Evolutionary conservation across 768 basidiomycete species (phyloP).

Genomic region (Tylopilus vinaceipallidus): DNA sequence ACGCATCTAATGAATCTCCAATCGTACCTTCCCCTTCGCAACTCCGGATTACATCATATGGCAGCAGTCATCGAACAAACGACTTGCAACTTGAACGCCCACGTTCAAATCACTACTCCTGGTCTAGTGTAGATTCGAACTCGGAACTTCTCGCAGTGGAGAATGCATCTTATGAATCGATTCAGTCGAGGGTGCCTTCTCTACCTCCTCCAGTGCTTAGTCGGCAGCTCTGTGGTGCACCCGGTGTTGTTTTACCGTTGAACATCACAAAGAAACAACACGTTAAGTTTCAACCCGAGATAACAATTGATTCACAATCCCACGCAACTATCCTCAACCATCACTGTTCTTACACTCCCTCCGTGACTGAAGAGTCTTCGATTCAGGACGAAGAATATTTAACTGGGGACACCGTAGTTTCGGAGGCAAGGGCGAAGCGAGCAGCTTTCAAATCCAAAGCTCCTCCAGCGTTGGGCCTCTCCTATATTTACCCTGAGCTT

Average conservation of each 20-base stretch:
- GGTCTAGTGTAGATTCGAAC: constrained; percentile 18
- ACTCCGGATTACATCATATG: not conserved
- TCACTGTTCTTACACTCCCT: constrained; percentile 1
- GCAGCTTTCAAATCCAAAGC: constrained; percentile 6
- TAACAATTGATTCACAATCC: not conserved
- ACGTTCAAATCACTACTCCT: constrained; percentile 16
- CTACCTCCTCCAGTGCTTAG: constrained; percentile 6
- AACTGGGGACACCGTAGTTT: too few species aligned
- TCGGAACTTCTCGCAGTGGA: constrained; percentile 12
- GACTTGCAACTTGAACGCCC: not conserved
- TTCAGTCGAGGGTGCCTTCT: not conserved
- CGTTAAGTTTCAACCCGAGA: not conserved
- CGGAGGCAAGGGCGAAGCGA: constrained; percentile 1
- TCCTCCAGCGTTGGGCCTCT: constrained; percentile 8
- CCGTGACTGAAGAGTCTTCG: not conserved
- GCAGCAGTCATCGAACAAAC: not conserved
- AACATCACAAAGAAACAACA: not conserved
- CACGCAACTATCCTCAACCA: not conserved
- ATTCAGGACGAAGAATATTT: not conserved
- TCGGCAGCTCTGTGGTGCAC: constrained; percentile 10
- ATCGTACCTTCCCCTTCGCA: constrained; percentile 2
- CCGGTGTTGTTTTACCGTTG: constrained; percentile 9
- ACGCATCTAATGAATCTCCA: constrained; percentile 22
- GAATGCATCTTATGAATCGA: constrained; percentile 5
- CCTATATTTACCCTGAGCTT: not conserved